These are phyloP conservation scores for Podospora bellae-mahoneyi DNA, from an alignment of 495 filamentous ascomycete genomes.

Conservation along the genomic window DNA sequence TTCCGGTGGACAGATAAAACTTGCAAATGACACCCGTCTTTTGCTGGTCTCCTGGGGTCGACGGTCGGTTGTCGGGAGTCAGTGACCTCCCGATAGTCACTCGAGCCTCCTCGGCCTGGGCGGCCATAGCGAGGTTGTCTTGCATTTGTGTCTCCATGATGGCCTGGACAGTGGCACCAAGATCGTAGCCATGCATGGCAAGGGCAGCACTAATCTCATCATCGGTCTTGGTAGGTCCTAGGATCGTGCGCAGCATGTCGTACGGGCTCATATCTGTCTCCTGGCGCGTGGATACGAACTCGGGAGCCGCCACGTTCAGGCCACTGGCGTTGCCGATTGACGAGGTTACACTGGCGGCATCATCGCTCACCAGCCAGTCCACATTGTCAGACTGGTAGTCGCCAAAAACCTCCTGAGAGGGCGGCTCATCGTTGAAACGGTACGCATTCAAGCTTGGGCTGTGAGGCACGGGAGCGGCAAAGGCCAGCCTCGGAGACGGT, in stretches of 20 bases:
- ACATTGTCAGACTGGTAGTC: constrained; percentile 91
- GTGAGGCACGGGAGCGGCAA: constrained; percentile 88
- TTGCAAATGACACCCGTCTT: constrained; percentile 89
- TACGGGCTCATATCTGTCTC: constrained; percentile 93
- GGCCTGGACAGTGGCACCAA: constrained; percentile 80
- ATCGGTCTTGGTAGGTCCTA: constrained; percentile 83
- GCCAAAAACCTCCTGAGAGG: constrained; percentile 79
- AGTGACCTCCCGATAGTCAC: constrained; percentile 88
- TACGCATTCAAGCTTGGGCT: constrained; percentile 92
- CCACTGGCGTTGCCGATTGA: constrained; percentile 61
- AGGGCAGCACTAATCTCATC: constrained; percentile 91
- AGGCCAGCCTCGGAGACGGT: constrained; percentile 86
- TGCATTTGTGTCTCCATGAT: constrained; percentile 65
- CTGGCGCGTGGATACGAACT: constrained; percentile 64
- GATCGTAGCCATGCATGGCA: constrained; percentile 85
- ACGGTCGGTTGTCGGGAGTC: constrained; percentile 63
- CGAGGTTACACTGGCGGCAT: constrained; percentile 74
- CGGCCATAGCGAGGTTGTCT: constrained; percentile 40
- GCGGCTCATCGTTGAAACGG: constrained; percentile 68
- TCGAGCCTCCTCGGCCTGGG: constrained; percentile 48
- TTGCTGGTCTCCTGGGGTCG: constrained; percentile 66
- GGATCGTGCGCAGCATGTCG: constrained; percentile 93
- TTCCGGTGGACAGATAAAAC: constrained; percentile 88
- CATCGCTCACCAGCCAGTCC: constrained; percentile 94
- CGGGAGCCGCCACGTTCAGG: constrained; percentile 70